Evolutionary conservation across 2,329 filamentous ascomycete genomes (phyloP).

Genomic region (Chaetoscypha palmicola): DNA sequence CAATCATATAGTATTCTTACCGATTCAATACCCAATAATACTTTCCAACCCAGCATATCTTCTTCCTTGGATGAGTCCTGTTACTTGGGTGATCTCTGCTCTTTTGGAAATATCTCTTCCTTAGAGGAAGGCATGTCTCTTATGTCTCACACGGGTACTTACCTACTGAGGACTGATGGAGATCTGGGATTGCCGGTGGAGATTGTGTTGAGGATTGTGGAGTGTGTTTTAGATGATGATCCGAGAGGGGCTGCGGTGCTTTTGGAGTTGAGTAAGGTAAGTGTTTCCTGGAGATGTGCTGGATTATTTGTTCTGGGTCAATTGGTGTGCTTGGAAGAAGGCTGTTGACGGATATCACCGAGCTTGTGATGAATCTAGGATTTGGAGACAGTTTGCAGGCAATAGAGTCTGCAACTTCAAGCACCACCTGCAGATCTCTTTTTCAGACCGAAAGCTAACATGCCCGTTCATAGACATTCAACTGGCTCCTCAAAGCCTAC

Average conservation of each 20-base stretch:
- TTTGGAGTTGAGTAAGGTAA: slow-evolving; percentile 20
- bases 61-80: too few species aligned
- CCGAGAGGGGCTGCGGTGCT: slow-evolving; percentile 12
- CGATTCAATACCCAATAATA: too few species aligned
- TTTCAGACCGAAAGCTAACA: too few species aligned
- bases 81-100: too few species aligned
- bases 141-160: neutral
- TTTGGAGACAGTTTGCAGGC: too few species aligned
- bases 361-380: too few species aligned
- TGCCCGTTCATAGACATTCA: slow-evolving; percentile 15
- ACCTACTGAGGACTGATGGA: slow-evolving; percentile 1
- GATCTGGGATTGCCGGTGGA: slow-evolving; percentile 13
- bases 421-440: neutral
- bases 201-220: slow-evolving; percentile 18
- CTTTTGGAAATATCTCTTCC: neutral
- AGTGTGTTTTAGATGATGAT: slow-evolving; percentile 14
- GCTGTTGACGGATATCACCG: too few species aligned
- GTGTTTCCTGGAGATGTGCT: neutral
- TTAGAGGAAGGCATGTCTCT: too few species aligned
- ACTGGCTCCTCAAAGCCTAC: slow-evolving; percentile 17
- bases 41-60: too few species aligned
- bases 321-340: too few species aligned
- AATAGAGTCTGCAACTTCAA: neutral
- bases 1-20: too few species aligned
- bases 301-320: neutral